Percentiles rank a stretch among this genome's conserved stretches.
Conservation (phyloP, 805 yeast species). For the Starmerella apicola region DNA sequence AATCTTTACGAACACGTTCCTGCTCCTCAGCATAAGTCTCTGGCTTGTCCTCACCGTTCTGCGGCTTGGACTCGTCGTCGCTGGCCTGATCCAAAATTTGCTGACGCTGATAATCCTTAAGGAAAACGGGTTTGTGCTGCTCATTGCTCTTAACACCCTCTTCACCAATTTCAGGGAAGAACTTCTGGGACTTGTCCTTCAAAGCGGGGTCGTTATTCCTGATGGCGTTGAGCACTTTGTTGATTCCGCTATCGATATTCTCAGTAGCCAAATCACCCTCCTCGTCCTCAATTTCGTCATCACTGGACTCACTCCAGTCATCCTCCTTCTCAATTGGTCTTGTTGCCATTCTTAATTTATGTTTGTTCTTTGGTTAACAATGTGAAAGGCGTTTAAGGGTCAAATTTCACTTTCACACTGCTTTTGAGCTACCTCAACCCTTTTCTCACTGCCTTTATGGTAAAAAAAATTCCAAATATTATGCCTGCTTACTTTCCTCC, state of each 20-base stretch:
- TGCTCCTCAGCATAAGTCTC: slow-evolving; percentile 50
- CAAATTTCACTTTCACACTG: too few relatives aligned
- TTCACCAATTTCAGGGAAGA: slow-evolving; percentile 56
- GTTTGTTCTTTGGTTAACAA: neutral
- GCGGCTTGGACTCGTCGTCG: slow-evolving; percentile 37
- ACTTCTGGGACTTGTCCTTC: slow-evolving; percentile 54
- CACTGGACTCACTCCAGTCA: slow-evolving; percentile 29
- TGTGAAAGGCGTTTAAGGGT: too few relatives aligned
- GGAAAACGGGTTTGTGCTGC: slow-evolving; percentile 56
- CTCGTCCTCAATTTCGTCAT: slow-evolving; percentile 74
- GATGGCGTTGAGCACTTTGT: slow-evolving; percentile 57
- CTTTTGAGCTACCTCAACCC: too few relatives aligned
- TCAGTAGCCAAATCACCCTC: slow-evolving; percentile 77
- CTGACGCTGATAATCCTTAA: slow-evolving; percentile 87
- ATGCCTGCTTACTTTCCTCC: too few relatives aligned
- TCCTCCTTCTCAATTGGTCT: slow-evolving; percentile 12
- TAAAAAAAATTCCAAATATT: too few relatives aligned
- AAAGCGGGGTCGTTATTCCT: slow-evolving; percentile 50
- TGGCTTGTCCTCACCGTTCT: slow-evolving; percentile 44
- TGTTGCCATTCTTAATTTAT: slow-evolving; percentile 13
- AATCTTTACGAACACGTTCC: slow-evolving; percentile 56
- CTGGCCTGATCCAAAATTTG: slow-evolving; percentile 55
- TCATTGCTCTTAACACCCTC: slow-evolving; percentile 21
- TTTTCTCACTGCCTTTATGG: too few relatives aligned
- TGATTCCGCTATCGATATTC: slow-evolving; percentile 70